These are phyloP conservation scores for Cryptosporidium sp. DNA, from an alignment of 169 alveolate species.

Conservation along the genomic window DNA sequence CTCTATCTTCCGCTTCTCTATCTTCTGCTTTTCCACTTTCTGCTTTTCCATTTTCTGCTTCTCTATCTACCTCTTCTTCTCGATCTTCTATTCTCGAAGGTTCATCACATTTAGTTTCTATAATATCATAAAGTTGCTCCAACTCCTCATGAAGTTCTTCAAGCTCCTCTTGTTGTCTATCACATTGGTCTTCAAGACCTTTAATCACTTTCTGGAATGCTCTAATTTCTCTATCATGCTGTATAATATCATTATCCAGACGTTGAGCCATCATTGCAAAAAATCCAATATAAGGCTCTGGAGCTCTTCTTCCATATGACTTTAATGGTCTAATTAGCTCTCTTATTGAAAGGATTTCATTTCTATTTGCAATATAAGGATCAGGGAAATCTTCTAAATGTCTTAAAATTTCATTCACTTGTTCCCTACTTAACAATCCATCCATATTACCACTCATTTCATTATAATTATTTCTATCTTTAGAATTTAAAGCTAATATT, in stretches of 20 bases:
- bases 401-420: constrained; percentile 43
- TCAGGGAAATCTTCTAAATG: constrained; percentile 49
- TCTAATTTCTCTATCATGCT: constrained; percentile 69
- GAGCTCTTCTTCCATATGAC: constrained; percentile 72
- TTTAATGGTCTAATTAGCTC: constrained; percentile 62
- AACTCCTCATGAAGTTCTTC: constrained; percentile 88
- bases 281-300: constrained; percentile 72
- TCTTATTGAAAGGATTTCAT: constrained; percentile 58
- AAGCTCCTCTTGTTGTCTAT: constrained; percentile 90
- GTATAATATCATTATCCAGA: constrained; percentile 48
- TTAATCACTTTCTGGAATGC: constrained; percentile 74
- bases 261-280: constrained; percentile 46
- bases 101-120: constrained; percentile 9
- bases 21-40: background rate
- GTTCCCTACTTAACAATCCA: constrained; percentile 42
- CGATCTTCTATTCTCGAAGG: background rate
- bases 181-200: constrained; percentile 87
- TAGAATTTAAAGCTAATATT: background rate
- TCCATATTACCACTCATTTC: background rate
- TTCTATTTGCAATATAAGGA: constrained; percentile 55
- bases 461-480: background rate
- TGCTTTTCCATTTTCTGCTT: background rate
- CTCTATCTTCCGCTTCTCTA: no score
- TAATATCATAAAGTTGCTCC: constrained; percentile 78
- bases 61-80: background rate